Conservation (phyloP, 2,329 filamentous ascomycete species). For the Epichloe gansuensis region DNA sequence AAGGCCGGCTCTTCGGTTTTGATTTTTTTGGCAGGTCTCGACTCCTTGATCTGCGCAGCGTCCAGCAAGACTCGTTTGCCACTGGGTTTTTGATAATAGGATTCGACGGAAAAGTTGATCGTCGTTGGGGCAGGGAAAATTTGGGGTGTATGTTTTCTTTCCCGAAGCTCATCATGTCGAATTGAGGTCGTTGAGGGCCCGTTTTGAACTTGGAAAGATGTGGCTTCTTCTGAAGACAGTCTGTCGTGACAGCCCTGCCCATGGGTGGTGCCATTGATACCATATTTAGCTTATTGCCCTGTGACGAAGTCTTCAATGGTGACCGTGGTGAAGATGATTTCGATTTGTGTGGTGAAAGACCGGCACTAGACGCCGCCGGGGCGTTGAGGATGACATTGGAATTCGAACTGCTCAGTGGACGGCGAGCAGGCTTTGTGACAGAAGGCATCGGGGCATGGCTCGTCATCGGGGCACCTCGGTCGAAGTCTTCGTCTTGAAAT, state of each 20-base stretch:
- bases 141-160: constrained; percentile 45
- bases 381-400: constrained; percentile 58
- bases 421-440: constrained; percentile 33
- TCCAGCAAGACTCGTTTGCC: constrained; percentile 58
- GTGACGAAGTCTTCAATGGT: constrained; percentile 38
- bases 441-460: constrained; percentile 46
- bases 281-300: constrained; percentile 52
- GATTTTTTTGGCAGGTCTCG: constrained; percentile 53
- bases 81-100: constrained; percentile 39
- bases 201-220: constrained; percentile 48
- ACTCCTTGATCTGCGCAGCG: constrained; percentile 59
- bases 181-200: constrained; percentile 38
- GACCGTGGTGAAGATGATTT: constrained; percentile 48
- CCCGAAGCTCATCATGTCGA: constrained; percentile 30
- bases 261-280: constrained; percentile 55
- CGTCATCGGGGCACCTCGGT: constrained; percentile 34
- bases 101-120: constrained; percentile 39
- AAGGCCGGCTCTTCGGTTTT: constrained; percentile 46
- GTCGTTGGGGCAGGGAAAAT: constrained; percentile 36
- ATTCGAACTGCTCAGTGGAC: constrained; percentile 37
- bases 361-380: constrained; percentile 36
- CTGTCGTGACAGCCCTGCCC: constrained; percentile 42
- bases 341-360: constrained; percentile 59
- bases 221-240: constrained; percentile 58
- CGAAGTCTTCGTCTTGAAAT: constrained; percentile 39